Evolutionary conservation across 768 basidiomycete species (phyloP).

Genomic region (Collybia sp.): DNA sequence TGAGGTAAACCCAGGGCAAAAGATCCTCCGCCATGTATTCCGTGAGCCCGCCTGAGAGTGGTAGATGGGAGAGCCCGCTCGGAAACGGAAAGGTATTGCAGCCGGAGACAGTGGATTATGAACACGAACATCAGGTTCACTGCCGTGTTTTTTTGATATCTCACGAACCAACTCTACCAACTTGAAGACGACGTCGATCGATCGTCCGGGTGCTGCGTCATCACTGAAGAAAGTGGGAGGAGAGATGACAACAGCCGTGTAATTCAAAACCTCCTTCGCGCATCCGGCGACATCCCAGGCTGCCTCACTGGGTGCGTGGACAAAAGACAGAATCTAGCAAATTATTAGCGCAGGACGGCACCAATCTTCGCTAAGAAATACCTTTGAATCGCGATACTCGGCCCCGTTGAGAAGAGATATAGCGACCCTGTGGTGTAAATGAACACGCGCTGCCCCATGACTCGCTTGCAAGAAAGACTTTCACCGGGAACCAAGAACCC

Average conservation of each 20-base stretch:
- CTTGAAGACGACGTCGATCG: not conserved
- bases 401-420: slow-evolving; percentile 48
- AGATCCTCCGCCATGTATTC: slow-evolving; percentile 28
- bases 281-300: not conserved
- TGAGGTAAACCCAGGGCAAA: slow-evolving; percentile 32
- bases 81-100: slow-evolving; percentile 28
- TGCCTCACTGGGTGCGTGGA: slow-evolving; percentile 33
- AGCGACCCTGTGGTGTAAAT: slow-evolving; percentile 44
- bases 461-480: slow-evolving; percentile 13
- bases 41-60: slow-evolving; percentile 22
- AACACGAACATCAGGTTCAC: slow-evolving; percentile 13
- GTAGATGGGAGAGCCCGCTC: slow-evolving; percentile 32
- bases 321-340: slow-evolving; percentile 53
- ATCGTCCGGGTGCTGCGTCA: not conserved
- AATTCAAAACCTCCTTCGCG: slow-evolving; percentile 3
- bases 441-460: slow-evolving; percentile 45
- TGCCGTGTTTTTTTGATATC: too few relatives aligned
- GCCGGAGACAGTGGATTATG: slow-evolving; percentile 22
- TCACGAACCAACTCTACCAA: too few relatives aligned
- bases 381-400: slow-evolving; percentile 64
- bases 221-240: not conserved
- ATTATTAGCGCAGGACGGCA: not conserved
- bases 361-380: slow-evolving; percentile 13
- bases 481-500: slow-evolving; percentile 11
- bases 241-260: not conserved